These are phyloP conservation scores for Umbelopsis sp. DNA, from an alignment of 371 early-diverging fungal genomes.

Conservation along the genomic window DNA sequence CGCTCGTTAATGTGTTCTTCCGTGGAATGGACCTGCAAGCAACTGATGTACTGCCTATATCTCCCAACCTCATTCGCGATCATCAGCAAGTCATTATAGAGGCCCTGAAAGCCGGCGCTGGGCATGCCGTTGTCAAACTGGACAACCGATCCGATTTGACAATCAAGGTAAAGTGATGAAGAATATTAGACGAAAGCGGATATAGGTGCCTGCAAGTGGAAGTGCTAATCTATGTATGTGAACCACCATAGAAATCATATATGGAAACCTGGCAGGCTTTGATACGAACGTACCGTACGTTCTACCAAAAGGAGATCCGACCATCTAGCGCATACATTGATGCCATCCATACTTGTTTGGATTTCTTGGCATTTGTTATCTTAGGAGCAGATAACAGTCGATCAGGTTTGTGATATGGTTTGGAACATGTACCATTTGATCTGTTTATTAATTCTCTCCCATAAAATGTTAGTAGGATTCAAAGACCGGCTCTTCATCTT, in stretches of 20 bases:
- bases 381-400: neutral
- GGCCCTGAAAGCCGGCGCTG: neutral
- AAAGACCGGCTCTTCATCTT: slow-evolving; percentile 8
- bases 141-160: neutral
- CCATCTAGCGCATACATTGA: slow-evolving; percentile 11
- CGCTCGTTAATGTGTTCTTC: neutral
- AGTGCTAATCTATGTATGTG: neutral
- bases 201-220: neutral
- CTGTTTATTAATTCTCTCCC: neutral
- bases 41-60: neutral
- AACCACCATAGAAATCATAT: neutral
- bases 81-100: slow-evolving; percentile 6
- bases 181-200: neutral
- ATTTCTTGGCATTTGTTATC: neutral
- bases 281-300: neutral
- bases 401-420: neutral
- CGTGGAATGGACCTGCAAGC: neutral
- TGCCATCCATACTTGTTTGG: neutral
- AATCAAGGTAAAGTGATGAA: neutral
- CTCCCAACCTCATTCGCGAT: neutral
- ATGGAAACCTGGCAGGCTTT: slow-evolving; percentile 12
- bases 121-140: neutral
- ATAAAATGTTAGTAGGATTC: neutral
- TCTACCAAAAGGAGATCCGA: slow-evolving; percentile 8
- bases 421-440: neutral